These are phyloP conservation scores for Phalaenopsis equestris DNA, from an alignment of 106 monocot genomes.

Conservation along the genomic window DNA sequence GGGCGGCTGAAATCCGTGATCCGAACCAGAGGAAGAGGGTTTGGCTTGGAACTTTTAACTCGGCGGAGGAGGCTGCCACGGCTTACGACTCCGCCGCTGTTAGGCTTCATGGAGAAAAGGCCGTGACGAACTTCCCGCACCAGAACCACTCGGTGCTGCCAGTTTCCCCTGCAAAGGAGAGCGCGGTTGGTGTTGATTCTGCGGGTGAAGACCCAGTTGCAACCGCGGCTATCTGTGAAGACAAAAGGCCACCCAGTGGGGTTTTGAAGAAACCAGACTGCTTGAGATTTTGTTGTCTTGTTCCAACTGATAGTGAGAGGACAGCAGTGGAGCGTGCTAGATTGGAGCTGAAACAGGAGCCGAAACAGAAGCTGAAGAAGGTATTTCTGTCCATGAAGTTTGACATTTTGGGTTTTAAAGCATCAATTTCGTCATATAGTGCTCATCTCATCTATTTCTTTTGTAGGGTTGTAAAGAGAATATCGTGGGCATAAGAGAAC, in stretches of 20 bases:
- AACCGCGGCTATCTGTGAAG: conserved; percentile 40
- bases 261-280: conserved; percentile 25
- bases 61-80: conserved; percentile 21
- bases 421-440: background rate
- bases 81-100: conserved; percentile 20
- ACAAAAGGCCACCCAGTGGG: conserved; percentile 9
- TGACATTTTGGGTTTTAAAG: background rate
- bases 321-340: conserved; percentile 38
- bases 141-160: background rate
- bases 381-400: conserved; percentile 12
- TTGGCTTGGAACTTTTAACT: conserved; percentile 20
- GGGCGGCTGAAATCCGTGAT: conserved; percentile 53
- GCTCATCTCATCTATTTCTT: background rate
- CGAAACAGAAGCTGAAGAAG: conserved; percentile 49
- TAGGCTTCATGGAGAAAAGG: conserved; percentile 10
- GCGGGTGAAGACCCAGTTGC: conserved; percentile 38
- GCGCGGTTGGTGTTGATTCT: background rate
- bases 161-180: background rate
- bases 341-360: conserved; percentile 41
- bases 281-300: conserved; percentile 42
- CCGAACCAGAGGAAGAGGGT: conserved; percentile 10
- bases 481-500: conserved; percentile 17
- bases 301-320: conserved; percentile 30
- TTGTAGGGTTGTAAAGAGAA: conserved; percentile 18
- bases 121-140: conserved; percentile 17